Evolutionary conservation across 257 asterid species (phyloP).

Genomic region (Schizonepeta tenuifolia): DNA sequence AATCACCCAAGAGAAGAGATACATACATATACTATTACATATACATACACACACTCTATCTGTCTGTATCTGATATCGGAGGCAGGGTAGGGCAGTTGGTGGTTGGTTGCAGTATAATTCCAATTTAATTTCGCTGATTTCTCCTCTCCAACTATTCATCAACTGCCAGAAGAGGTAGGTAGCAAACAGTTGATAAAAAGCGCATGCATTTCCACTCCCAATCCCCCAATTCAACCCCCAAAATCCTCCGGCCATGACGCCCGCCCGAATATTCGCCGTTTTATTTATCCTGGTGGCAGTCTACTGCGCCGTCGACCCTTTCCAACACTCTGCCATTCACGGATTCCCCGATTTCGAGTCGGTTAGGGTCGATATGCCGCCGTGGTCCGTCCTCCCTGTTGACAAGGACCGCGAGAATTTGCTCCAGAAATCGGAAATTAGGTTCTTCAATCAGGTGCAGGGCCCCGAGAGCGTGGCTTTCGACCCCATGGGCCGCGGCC

Average conservation of each 20-base stretch:
- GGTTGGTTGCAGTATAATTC: constrained; percentile 28
- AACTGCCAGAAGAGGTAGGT: constrained; percentile 22
- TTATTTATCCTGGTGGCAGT: constrained; percentile 60
- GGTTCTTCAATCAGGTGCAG: constrained; percentile 72
- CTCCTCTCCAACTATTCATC: background rate
- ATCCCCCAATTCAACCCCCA: background rate
- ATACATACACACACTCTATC: no score
- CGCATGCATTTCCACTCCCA: constrained; percentile 17
- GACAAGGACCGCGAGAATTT: constrained; percentile 59
- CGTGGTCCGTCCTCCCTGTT: constrained; percentile 70
- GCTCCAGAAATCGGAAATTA: constrained; percentile 84
- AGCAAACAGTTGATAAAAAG: background rate
- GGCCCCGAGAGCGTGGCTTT: constrained; percentile 94
- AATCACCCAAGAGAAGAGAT: no score
- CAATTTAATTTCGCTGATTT: constrained; percentile 7
- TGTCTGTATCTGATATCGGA: no score
- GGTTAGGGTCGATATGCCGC: constrained; percentile 66
- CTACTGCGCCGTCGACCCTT: constrained; percentile 92
- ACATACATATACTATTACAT: no score
- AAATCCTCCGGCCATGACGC: constrained; percentile 42
- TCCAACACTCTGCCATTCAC: constrained; percentile 63
- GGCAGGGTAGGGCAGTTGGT: constrained; percentile 28
- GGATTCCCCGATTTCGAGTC: constrained; percentile 70
- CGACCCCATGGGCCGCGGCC: constrained; percentile 88
- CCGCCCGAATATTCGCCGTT: constrained; percentile 48